phyloP scores from a whole-genome alignment of 768 basidiomycete genomes.

The Amyloporia xantha region DNA sequence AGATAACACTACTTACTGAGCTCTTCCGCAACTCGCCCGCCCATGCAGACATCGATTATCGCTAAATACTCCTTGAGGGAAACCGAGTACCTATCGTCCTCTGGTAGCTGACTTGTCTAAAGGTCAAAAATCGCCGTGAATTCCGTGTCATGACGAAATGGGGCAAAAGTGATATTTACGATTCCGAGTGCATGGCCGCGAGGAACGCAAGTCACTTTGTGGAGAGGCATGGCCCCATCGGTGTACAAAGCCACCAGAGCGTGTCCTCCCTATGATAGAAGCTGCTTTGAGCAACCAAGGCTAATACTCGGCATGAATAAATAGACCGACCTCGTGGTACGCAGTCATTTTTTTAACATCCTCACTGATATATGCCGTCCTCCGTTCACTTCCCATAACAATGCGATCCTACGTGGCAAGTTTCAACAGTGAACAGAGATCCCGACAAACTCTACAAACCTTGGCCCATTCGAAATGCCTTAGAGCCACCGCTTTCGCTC shows the following conservation, averaged over 20 bases:
- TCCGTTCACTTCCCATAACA: constrained; percentile 93
- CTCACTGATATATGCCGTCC: constrained; percentile 81
- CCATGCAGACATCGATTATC: constrained; percentile 86
- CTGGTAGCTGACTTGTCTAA: constrained; percentile 70
- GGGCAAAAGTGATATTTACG: constrained; percentile 38
- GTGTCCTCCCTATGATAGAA: constrained; percentile 79
- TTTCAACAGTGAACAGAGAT: background rate
- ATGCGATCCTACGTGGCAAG: constrained; percentile 68
- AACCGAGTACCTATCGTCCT: constrained; percentile 68
- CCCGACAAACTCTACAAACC: constrained; percentile 32
- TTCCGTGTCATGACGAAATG: background rate
- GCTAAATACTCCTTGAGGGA: constrained; percentile 72
- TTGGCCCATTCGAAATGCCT: constrained; percentile 98
- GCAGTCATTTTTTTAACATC: constrained; percentile 87
- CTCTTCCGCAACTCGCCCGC: constrained; percentile 93
- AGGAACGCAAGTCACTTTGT: constrained; percentile 97
- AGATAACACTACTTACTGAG: constrained; percentile 44
- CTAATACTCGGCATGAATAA: background rate
- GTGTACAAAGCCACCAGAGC: constrained; percentile 94
- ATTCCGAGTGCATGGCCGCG: constrained; percentile 90
- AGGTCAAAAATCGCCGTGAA: background rate
- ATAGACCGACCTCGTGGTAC: constrained; percentile 79
- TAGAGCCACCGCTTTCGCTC: constrained; percentile 59
- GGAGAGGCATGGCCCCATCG: constrained; percentile 91
- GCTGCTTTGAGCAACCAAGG: too few species aligned